These are phyloP conservation scores for Claviceps pusilla DNA, from an alignment of 2,329 filamentous ascomycete species.

Conservation along the genomic window DNA sequence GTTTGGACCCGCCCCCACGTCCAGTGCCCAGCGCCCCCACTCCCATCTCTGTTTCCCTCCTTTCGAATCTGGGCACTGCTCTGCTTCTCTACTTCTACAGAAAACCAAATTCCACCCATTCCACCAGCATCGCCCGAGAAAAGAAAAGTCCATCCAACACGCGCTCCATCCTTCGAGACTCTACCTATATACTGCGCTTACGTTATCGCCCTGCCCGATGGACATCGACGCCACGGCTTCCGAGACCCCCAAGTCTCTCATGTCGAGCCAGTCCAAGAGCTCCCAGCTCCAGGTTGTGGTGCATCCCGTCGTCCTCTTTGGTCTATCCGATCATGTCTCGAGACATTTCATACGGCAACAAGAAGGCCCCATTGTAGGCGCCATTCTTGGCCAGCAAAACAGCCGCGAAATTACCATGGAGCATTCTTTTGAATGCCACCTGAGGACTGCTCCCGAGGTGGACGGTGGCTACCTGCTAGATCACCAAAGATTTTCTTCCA, in stretches of 20 bases:
- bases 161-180: not conserved
- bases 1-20: too few species aligned
- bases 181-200: too few species aligned
- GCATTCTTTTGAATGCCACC: conserved; percentile 75
- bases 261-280: conserved; percentile 48
- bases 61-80: too few species aligned
- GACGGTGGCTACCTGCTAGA: conserved; percentile 50
- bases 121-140: too few species aligned
- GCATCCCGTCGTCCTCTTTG: conserved; percentile 88
- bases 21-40: too few species aligned
- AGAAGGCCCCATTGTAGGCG: conserved; percentile 64
- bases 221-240: conserved; percentile 6
- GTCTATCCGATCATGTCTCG: conserved; percentile 92
- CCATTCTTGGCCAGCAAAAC: conserved; percentile 80
- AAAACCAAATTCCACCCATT: too few species aligned
- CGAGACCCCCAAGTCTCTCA: conserved; percentile 35
- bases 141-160: too few species aligned
- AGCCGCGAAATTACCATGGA: conserved; percentile 84
- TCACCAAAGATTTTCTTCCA: conserved; percentile 55
- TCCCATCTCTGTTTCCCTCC: too few species aligned
- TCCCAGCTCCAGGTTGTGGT: conserved; percentile 69
- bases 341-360: conserved; percentile 69
- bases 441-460: conserved; percentile 25
- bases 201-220: not conserved
- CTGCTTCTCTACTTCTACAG: too few species aligned